Base-by-base conservation (phyloP, 1,284 basidiomycete species). In the Mycosarcoma maydis region DNA sequence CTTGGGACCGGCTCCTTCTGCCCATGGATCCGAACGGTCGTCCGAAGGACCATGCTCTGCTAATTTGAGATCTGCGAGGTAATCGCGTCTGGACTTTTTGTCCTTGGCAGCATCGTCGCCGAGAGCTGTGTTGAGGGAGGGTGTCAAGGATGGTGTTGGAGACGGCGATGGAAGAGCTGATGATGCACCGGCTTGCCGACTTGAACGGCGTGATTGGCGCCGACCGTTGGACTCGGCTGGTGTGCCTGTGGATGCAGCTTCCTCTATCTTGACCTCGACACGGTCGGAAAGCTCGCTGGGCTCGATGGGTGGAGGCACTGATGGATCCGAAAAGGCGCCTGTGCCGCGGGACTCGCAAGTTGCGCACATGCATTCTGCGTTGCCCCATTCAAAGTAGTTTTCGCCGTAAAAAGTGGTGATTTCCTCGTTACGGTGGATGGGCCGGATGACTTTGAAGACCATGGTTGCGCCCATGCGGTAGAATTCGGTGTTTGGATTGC, bases 391-490 rank as follows among this genome's bases (percentile, higher is more conserved):
- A 81, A 95, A 93, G 91, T 83, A 82, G 67, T 82, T 78, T 10
- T 78, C 58, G 67, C 83, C 83, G 60, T 84, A 84, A 59, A 80
- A 82, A 2, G 82, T 83, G 27, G 91, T 92, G 55, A 93, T 88
- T 82, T 94, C 92, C 81, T 94, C 91, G 47, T 91, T 91, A 23
- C 89, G 84, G 32, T 85, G 84, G 76, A 95, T 93, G 50, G 89
- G 87, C 80, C 88, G 88, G 78, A 92, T 85, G 55, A 90, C 90
- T 44, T 91, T 88, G 84, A 95, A 95, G 23, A 90, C 90, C 83
- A 95, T 93, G 80, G 91, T 91, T 76, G 88, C 87, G 33, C 92
- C 92, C 83, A 90, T 88, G 47, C 92, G 89, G 80, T 92, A 90
- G 50, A 94, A 86, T 75, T 93, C 90, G 56, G 89, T 90, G 80